A percentile compares a stretch with the other conserved stretches of the same genome.
phyloP scores from a whole-genome alignment of 1,284 basidiomycete genomes.

The Apiotrichum gracile region DNA sequence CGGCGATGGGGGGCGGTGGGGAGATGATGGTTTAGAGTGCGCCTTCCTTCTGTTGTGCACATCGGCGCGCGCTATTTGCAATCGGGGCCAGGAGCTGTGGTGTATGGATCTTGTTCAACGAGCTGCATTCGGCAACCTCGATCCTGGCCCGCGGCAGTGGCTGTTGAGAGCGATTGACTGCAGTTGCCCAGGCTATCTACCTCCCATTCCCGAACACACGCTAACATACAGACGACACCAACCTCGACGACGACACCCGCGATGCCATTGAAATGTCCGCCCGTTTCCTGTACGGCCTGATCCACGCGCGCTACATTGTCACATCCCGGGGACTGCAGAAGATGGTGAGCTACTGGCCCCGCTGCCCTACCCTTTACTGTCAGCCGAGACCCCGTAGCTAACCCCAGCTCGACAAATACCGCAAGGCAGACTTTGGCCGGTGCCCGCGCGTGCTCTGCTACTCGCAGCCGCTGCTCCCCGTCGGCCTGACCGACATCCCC shows the following conservation, averaged over 20 bases:
- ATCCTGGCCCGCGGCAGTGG: no score
- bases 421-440: constrained; percentile 90
- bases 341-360: constrained; percentile 63
- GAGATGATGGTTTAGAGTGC: no score
- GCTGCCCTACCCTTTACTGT: no score
- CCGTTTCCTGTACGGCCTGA: constrained; percentile 85
- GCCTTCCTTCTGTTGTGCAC: no score
- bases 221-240: constrained; percentile 45
- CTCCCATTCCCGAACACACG: background rate
- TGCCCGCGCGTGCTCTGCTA: constrained; percentile 92
- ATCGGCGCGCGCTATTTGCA: no score
- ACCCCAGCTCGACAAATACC: constrained; percentile 88
- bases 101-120: no score
- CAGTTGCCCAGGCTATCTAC: no score
- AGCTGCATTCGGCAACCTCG: no score
- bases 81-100: no score
- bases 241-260: constrained; percentile 50
- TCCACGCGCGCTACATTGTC: constrained; percentile 94
- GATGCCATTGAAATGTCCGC: constrained; percentile 75
- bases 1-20: no score
- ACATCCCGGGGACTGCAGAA: constrained; percentile 87
- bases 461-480: constrained; percentile 85
- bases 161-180: no score
- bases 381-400: no score
- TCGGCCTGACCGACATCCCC: constrained; percentile 85